Evolutionary conservation across 768 basidiomycete genomes (phyloP).

Genomic region (Rhodotorula toruloides): DNA sequence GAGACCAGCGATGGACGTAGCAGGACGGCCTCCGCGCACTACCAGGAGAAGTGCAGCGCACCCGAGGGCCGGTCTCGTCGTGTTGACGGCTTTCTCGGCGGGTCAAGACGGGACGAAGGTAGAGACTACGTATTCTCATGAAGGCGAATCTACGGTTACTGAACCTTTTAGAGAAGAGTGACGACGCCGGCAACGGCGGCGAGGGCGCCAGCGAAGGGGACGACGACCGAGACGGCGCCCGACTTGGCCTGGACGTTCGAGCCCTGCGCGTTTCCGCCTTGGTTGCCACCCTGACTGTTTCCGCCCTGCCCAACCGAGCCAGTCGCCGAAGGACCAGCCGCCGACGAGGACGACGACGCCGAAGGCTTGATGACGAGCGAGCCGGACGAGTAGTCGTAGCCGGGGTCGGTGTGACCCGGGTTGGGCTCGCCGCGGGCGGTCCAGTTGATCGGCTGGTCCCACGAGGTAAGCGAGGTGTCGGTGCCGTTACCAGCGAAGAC

Average conservation of each 20-base stretch:
- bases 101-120: no score
- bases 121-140: no score
- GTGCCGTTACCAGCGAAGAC: conserved; percentile 49
- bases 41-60: no score
- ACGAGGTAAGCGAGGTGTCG: conserved; percentile 46
- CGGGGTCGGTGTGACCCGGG: background rate
- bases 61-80: no score
- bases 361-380: background rate
- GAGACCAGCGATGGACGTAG: no score
- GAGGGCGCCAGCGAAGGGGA: background rate
- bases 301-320: no score
- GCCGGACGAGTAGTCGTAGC: background rate
- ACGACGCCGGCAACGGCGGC: background rate
- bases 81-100: no score
- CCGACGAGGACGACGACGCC: background rate
- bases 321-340: no score
- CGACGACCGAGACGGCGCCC: background rate
- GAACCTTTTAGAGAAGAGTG: background rate
- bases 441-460: background rate
- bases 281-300: no score
- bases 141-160: no score
- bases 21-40: no score
- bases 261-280: background rate
- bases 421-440: conserved; percentile 1
- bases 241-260: background rate